phyloP scores from a whole-genome alignment of 306 rosid species.

The Albizia julibrissin region DNA sequence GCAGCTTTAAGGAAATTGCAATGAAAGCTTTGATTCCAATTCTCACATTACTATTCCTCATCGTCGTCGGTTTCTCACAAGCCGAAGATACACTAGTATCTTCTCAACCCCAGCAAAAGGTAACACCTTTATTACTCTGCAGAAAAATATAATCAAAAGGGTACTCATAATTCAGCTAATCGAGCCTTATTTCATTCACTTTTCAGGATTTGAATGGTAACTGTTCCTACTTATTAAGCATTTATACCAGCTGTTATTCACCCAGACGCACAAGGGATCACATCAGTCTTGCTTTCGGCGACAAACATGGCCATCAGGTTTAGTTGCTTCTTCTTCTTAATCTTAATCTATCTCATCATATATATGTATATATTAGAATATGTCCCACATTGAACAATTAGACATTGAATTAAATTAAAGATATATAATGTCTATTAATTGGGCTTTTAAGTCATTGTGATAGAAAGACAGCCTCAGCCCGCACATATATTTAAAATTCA shows the following conservation, averaged over 20 bases:
- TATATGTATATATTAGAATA: neutral
- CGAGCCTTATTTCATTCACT: neutral
- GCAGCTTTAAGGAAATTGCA: neutral
- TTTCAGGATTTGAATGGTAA: conserved; percentile 16
- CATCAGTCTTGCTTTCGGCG: conserved; percentile 80
- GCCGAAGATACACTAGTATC: conserved; percentile 21
- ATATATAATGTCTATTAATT: too few relatives aligned
- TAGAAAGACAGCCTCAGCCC: too few relatives aligned
- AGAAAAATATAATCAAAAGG: neutral
- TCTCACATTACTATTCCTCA: conserved; percentile 31
- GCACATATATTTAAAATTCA: too few relatives aligned
- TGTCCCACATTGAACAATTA: too few relatives aligned
- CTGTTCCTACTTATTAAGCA: conserved; percentile 60
- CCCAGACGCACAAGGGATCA: conserved; percentile 68
- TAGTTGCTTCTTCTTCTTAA: neutral
- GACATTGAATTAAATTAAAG: too few relatives aligned
- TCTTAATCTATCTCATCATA: neutral
- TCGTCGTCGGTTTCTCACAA: conserved; percentile 30
- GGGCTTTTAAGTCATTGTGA: too few relatives aligned
- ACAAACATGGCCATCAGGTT: conserved; percentile 87
- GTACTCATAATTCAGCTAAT: neutral
- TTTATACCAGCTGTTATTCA: conserved; percentile 74
- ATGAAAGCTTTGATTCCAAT: conserved; percentile 32
- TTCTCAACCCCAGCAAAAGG: conserved; percentile 44
- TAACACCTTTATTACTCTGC: neutral